Evolutionary conservation across 2,329 filamentous ascomycete species (phyloP), one percentile per base, ranked within the genome.

Genomic region (Bipolaris cookei): DNA sequence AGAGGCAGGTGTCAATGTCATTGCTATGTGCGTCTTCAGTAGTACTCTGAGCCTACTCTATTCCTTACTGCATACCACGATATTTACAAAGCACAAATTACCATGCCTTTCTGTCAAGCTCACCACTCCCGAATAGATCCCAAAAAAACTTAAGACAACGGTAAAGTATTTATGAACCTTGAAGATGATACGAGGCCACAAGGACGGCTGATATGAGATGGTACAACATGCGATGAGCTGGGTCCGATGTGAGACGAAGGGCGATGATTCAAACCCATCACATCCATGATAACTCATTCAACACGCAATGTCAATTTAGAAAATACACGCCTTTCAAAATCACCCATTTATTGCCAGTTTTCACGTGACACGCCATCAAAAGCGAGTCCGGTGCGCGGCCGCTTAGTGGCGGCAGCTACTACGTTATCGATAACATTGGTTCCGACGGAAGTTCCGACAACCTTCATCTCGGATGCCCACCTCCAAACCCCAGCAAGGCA

Each of bases 361-460:
- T 30, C 8, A 30, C 28, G 13, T 25, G 39, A 14, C 13, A 6
- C 3, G 13, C 20, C 20, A 8, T 25, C 35, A n/a, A 42, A 25
- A 20, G 20, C 13, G 35, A 44, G 6, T 11, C 46, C 14, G 55
- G 56, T 61, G 58, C 61, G 54, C 54, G 58, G 60, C 56, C 62
- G 65, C 58, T 61, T 63, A 62, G 54, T 56, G 58, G 53, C 66
- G 67, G 57, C 53, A 50, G 34, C 14, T 35, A 13, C 28, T 30
- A 30, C 28, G 13, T 54, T 38, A 46, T 45, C 32, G 41, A 56
- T 56, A 52, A 16, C 34, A 13, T 23, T 39, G 47, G 41, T 51
- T 57, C 52, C 54, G 48, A 56, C 49, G 28, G 42, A 47, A n/a
- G 20, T 56, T 53, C 54, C 54, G 54, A 57, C 51, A 35, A 45